Evolutionary conservation across 2,329 filamentous ascomycete species (phyloP), one percentile per base, ranked within the genome.

Genomic region (Diplodia sapinea): DNA sequence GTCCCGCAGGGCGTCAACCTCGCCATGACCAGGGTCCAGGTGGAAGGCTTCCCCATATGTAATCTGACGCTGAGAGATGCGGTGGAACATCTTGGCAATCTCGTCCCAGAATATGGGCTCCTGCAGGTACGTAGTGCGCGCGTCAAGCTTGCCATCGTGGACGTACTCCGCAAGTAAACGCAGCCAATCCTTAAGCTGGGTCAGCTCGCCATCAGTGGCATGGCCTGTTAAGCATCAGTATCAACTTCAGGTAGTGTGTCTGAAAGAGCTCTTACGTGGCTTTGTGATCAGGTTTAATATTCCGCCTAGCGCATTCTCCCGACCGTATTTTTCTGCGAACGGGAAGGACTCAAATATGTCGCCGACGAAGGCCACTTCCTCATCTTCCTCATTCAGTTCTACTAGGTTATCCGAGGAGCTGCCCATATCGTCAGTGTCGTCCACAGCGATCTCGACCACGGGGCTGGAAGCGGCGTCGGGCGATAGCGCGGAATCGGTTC

Each of bases 391-490:
- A 36, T 68, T 66, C 13, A 71, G 67, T 29, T 66, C 47, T n/a
- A 71, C 72, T 57, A 57, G 26, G 8, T 66, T 52, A 36, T 65
- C 55, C 43, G 9, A 64, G 64, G 70, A 70, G 36, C 72, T 71
- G n/a, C 69, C 70, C 62, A 74, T 73, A 43, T 70, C 68, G n/a
- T 68, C 66, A 50, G 51, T 36, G 13, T 77, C 75, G 26, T 79
- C 76, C 52, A 73, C 74, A 51, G 78, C 74, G 26, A 82, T 74
- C 52, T 79, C 73, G 69, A 82, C 75, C 43, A 80, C 74, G 59
- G 76, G 78, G 31, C 76, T 75, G 64, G 76, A 77, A 43, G 70
- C 72, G 36, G 70, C 70, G 47, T 12, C 31, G 36, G 69, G 63
- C 8, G 71, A 68, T 1, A 66, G 33, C 2, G 70, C 54, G 12